Evolutionary conservation across 805 yeast genomes (phyloP).

Genomic region (Metschnikowia santaceciliae): DNA sequence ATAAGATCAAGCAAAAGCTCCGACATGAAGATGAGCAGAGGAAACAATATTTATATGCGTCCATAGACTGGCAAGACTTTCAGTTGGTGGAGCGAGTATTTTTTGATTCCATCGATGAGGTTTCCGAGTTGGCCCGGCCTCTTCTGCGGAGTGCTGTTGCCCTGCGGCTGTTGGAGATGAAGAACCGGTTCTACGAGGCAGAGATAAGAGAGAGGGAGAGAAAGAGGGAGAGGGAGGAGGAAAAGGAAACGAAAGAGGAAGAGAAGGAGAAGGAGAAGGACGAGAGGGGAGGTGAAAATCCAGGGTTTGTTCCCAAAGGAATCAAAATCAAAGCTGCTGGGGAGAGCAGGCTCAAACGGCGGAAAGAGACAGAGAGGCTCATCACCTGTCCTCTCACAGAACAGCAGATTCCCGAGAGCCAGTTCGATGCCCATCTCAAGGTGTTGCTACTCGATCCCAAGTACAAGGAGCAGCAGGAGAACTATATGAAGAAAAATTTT

Average conservation of each 20-base stretch:
- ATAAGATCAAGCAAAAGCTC: slow-evolving; percentile 32
- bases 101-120: slow-evolving; percentile 58
- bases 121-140: slow-evolving; percentile 53
- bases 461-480: slow-evolving; percentile 63
- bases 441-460: slow-evolving; percentile 72
- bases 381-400: slow-evolving; percentile 81
- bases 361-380: slow-evolving; percentile 17
- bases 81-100: slow-evolving; percentile 63
- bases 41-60: slow-evolving; percentile 51
- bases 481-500: slow-evolving; percentile 55
- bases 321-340: slow-evolving; percentile 72
- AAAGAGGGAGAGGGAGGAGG: slow-evolving; percentile 1
- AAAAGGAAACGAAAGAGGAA: background rate
- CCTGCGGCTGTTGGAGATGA: slow-evolving; percentile 56
- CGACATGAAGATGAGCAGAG: slow-evolving; percentile 28
- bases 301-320: slow-evolving; percentile 36
- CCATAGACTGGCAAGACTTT: slow-evolving; percentile 88
- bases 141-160: slow-evolving; percentile 55
- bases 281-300: background rate
- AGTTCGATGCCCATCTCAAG: slow-evolving; percentile 69
- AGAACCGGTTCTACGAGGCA: slow-evolving; percentile 28
- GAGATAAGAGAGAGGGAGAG: slow-evolving; percentile 7
- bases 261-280: background rate
- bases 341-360: slow-evolving; percentile 49
- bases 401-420: slow-evolving; percentile 60